Conservation (phyloP, 2,329 filamentous ascomycete species). For the Botrytis fragariae region DNA sequence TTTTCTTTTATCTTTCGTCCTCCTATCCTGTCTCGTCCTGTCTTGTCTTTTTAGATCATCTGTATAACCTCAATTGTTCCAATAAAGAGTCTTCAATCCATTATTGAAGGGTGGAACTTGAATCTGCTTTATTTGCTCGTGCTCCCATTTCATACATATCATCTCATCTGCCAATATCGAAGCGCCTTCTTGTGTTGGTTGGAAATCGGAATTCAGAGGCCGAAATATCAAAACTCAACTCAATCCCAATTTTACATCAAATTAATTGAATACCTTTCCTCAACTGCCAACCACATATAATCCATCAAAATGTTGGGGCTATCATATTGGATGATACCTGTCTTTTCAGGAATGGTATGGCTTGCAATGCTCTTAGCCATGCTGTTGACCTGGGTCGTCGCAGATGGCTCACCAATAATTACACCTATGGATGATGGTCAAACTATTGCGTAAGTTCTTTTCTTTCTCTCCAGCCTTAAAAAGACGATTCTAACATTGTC, state of each 20-base stretch:
- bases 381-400: conserved; percentile 56
- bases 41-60: not conserved
- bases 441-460: conserved; percentile 45
- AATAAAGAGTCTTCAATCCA: not conserved
- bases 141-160: not conserved
- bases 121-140: not conserved
- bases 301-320: conserved; percentile 16
- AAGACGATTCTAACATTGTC: conserved; percentile 33
- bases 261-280: not conserved
- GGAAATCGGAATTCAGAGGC: not conserved
- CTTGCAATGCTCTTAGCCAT: conserved; percentile 28
- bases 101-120: not conserved
- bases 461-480: conserved; percentile 29
- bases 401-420: conserved; percentile 50
- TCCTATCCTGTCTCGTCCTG: not conserved
- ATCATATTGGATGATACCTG: conserved; percentile 24
- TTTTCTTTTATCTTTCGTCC: not conserved
- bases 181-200: not conserved
- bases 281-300: not conserved
- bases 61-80: not conserved
- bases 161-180: not conserved
- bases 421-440: conserved; percentile 57
- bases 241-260: not conserved
- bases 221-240: not conserved
- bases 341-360: conserved; percentile 30